These are phyloP conservation scores for Pinus tabuliformis DNA, from an alignment of 75 land plant genomes.

Conservation along the genomic window DNA sequence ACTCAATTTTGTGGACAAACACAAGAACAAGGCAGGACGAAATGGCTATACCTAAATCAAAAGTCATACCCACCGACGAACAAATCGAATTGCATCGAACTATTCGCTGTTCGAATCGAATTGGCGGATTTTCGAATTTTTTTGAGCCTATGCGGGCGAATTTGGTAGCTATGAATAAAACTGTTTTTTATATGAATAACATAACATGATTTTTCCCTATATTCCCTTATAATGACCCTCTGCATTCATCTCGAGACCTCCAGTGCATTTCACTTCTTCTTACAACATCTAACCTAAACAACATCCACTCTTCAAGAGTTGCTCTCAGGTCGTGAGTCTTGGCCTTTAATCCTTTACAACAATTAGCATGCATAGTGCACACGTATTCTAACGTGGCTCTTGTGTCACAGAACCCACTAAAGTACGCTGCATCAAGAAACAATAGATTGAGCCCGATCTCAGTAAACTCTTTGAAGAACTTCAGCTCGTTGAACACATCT, in stretches of 20 bases:
- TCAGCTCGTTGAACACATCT: constrained; percentile 45
- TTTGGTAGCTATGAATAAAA: too few species aligned
- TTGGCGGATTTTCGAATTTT: too few species aligned
- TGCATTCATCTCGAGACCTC: not conserved
- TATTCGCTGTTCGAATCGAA: too few species aligned
- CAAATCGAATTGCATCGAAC: too few species aligned
- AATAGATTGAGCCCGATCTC: constrained; percentile 32
- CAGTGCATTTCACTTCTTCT: not conserved
- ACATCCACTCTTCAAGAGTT: constrained; percentile 38
- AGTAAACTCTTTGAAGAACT: constrained; percentile 16
- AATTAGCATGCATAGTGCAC: constrained; percentile 54
- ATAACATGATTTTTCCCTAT: too few species aligned
- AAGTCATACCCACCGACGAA: too few species aligned
- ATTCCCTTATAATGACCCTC: too few species aligned
- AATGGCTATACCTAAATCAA: too few species aligned
- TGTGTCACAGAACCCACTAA: constrained; percentile 57
- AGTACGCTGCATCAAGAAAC: constrained; percentile 40
- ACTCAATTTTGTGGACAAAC: too few species aligned
- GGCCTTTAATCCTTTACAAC: constrained; percentile 38
- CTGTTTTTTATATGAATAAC: too few species aligned
- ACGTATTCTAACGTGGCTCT: constrained; percentile 25
- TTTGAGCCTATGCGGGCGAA: too few species aligned
- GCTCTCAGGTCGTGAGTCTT: constrained; percentile 34
- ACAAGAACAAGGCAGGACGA: too few species aligned
- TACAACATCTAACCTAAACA: not conserved